Conservation (phyloP, 495 filamentous ascomycete genomes). For the Aspergillus panamensis region DNA sequence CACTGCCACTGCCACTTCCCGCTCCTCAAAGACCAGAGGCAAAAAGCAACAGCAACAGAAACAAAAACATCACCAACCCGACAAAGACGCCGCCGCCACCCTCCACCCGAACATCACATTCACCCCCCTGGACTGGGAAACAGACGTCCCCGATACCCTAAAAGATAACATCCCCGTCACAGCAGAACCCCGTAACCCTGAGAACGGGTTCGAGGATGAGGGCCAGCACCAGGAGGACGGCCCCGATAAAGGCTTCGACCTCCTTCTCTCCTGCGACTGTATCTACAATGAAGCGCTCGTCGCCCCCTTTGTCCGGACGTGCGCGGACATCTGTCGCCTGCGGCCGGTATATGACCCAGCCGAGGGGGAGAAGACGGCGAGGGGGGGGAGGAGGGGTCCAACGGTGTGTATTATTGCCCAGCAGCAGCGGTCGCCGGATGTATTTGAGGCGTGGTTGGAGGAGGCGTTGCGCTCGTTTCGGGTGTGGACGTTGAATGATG, state of each 20-base stretch:
- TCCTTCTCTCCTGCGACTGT: constrained; percentile 79
- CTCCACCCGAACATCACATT: constrained; percentile 36
- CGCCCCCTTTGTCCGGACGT: constrained; percentile 76
- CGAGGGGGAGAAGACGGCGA: constrained; percentile 4
- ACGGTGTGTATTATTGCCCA: constrained; percentile 75
- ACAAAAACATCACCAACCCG: not conserved
- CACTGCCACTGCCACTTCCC: not conserved
- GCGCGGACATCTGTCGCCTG: constrained; percentile 69
- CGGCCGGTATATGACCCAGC: constrained; percentile 29
- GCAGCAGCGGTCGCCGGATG: constrained; percentile 76
- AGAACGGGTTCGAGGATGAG: constrained; percentile 11
- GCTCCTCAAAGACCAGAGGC: constrained; percentile 20
- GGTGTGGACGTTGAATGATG: constrained; percentile 73
- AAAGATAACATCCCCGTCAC: constrained; percentile 24
- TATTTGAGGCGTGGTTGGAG: constrained; percentile 79
- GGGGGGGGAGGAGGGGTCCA: constrained; percentile 26
- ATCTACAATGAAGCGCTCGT: constrained; percentile 88
- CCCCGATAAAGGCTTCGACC: constrained; percentile 45
- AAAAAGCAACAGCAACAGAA: constrained; percentile 19
- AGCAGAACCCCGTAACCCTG: too few relatives aligned
- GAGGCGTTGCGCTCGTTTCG: constrained; percentile 63
- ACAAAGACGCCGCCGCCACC: not conserved
- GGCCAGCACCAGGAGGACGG: constrained; percentile 14
- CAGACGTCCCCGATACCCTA: constrained; percentile 32
- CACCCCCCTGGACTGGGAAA: constrained; percentile 46